phyloP scores from a whole-genome alignment of 768 basidiomycete species.

The Amyloporia xantha region DNA sequence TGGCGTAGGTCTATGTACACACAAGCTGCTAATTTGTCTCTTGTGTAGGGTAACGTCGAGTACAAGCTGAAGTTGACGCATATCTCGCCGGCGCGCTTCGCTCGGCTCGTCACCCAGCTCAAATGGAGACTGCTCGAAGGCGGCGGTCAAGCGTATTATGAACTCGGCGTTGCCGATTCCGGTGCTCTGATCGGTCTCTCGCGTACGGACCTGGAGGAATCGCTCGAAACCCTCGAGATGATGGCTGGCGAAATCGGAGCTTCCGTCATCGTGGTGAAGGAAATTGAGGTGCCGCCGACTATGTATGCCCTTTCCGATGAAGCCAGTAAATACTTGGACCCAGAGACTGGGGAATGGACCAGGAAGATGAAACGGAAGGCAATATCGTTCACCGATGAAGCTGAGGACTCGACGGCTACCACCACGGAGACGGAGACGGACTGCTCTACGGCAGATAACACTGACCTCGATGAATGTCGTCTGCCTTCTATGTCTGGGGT shows the following conservation, averaged over 20 bases:
- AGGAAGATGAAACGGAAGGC: slow-evolving; percentile 22
- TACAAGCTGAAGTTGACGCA: slow-evolving; percentile 89
- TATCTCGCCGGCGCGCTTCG: slow-evolving; percentile 70
- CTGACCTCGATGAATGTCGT: slow-evolving; percentile 28
- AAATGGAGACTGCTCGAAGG: slow-evolving; percentile 79
- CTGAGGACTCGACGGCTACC: slow-evolving; percentile 25
- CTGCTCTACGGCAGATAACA: slow-evolving; percentile 29
- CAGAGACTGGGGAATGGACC: slow-evolving; percentile 30
- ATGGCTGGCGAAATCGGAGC: slow-evolving; percentile 96
- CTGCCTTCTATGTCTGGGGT: slow-evolving; percentile 8
- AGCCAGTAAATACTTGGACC: slow-evolving; percentile 27
- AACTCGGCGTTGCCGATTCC: slow-evolving; percentile 69
- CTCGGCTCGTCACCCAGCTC: slow-evolving; percentile 86
- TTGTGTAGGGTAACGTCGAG: slow-evolving; percentile 74
- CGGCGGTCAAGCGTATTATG: slow-evolving; percentile 50
- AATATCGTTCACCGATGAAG: background rate
- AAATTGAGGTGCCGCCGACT: slow-evolving; percentile 67
- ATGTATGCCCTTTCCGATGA: slow-evolving; percentile 32
- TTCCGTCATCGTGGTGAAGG: slow-evolving; percentile 85
- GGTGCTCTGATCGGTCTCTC: slow-evolving; percentile 81
- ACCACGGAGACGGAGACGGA: slow-evolving; percentile 36
- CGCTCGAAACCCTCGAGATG: slow-evolving; percentile 79
- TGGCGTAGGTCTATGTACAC: background rate
- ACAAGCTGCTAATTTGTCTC: background rate
- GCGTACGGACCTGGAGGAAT: slow-evolving; percentile 67